Percentiles rank a stretch among this genome's conserved stretches.
Conservation (phyloP, 306 rosid species). For the Glycyrrhiza uralensis region DNA sequence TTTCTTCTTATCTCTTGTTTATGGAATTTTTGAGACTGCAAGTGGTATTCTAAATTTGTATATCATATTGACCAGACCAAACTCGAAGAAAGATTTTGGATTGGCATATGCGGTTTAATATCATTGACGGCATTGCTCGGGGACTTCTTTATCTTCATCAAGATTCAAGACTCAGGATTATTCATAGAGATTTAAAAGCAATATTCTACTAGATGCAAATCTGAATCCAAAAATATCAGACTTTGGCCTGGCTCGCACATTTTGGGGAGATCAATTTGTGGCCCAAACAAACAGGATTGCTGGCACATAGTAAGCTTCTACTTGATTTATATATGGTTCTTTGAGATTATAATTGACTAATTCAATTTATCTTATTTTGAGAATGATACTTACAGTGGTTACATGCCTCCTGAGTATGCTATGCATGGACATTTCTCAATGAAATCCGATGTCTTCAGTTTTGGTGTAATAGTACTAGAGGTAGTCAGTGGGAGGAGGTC, state of each 20-base stretch:
- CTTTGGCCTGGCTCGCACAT: conserved; percentile 46
- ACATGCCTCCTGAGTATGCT: conserved; percentile 63
- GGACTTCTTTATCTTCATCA: conserved; percentile 56
- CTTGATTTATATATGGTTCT: background rate
- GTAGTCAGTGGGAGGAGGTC: conserved; percentile 44
- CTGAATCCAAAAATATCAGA: conserved; percentile 58
- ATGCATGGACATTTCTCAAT: conserved; percentile 38
- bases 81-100: conserved; percentile 24
- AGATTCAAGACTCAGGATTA: conserved; percentile 50
- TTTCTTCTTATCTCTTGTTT: background rate
- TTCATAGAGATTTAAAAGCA: conserved; percentile 60
- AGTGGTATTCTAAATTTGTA: background rate
- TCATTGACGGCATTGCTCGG: conserved; percentile 42
- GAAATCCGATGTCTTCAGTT: conserved; percentile 51
- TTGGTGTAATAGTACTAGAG: conserved; percentile 47
- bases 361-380: background rate
- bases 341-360: background rate
- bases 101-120: conserved; percentile 41
- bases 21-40: background rate
- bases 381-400: conserved; percentile 31
- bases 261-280: conserved; percentile 44
- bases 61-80: conserved; percentile 28
- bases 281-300: conserved; percentile 47
- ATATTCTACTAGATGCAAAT: conserved; percentile 47
- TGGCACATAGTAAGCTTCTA: conserved; percentile 46